Percentiles rank a stretch among this genome's conserved stretches.
phyloP scores from a whole-genome alignment of 176 grass and related monocot genomes.

The Aegilops umbellulata region DNA sequence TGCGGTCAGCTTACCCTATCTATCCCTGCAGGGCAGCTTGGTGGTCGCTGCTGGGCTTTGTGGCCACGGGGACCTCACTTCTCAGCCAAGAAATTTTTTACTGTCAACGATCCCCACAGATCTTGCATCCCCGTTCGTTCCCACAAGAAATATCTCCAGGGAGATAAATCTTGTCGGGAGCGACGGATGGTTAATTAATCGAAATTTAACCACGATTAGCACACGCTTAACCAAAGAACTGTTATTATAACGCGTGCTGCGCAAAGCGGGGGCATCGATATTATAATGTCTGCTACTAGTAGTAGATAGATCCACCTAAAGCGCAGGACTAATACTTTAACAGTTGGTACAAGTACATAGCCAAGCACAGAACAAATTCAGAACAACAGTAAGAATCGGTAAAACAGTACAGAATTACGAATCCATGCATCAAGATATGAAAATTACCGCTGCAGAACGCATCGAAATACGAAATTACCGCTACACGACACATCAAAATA shows the following conservation, averaged over 20 bases:
- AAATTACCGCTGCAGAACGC: no score
- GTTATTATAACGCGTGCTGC: constrained; percentile 29
- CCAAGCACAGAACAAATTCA: not conserved
- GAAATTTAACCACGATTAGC: not conserved
- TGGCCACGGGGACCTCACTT: not conserved
- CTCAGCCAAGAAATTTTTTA: not conserved
- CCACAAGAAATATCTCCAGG: constrained; percentile 30
- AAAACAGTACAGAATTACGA: not conserved
- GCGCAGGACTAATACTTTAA: not conserved
- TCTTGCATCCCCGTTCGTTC: not conserved
- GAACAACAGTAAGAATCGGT: not conserved
- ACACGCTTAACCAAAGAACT: not conserved
- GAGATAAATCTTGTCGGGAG: not conserved
- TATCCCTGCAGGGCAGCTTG: constrained; percentile 8
- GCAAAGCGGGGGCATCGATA: constrained; percentile 20
- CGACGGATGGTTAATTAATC: not conserved
- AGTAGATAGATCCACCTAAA: constrained; percentile 2
- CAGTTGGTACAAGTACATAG: not conserved
- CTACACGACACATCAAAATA: no score
- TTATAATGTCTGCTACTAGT: constrained; percentile 17
- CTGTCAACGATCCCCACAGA: not conserved
- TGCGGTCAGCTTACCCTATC: constrained; percentile 10
- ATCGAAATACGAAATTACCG: no score
- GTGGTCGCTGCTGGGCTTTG: constrained; percentile 8
- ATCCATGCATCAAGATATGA: not conserved